Evolutionary conservation across 441 rosid species (phyloP).

Genomic region (Sinapis alba): DNA sequence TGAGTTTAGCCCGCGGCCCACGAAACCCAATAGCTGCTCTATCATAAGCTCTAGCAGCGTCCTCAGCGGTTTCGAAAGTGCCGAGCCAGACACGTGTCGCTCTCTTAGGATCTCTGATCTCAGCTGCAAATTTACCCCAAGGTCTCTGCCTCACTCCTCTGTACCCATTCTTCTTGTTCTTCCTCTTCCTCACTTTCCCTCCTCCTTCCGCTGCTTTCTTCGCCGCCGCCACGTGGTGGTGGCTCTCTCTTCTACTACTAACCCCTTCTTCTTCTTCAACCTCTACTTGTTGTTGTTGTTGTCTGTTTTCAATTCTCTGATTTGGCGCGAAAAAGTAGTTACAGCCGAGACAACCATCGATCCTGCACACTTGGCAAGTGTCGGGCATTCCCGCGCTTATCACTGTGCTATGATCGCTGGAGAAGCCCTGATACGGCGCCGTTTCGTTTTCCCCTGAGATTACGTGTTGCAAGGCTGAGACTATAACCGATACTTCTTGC

Average conservation of each 20-base stretch:
- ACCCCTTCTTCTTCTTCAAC: slow-evolving; percentile 19
- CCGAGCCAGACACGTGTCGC: slow-evolving; percentile 90
- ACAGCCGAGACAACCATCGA: slow-evolving; percentile 78
- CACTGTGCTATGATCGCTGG: slow-evolving; percentile 5
- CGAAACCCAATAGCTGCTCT: slow-evolving; percentile 86
- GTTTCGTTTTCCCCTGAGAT: slow-evolving; percentile 46
- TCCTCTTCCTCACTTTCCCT: slow-evolving; percentile 44
- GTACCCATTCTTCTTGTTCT: slow-evolving; percentile 62
- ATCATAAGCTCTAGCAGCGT: slow-evolving; percentile 88
- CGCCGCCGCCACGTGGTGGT: not conserved
- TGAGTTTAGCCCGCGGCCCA: slow-evolving; percentile 90
- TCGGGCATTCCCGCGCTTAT: slow-evolving; percentile 42
- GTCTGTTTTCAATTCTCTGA: slow-evolving; percentile 30
- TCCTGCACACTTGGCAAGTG: slow-evolving; percentile 64
- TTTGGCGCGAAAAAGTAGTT: slow-evolving; percentile 64
- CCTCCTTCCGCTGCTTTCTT: slow-evolving; percentile 31
- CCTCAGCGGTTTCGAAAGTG: slow-evolving; percentile 82
- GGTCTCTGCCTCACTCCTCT: slow-evolving; percentile 96
- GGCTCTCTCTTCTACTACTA: slow-evolving; percentile 19
- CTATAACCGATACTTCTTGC: slow-evolving; percentile 66
- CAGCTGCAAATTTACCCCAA: slow-evolving; percentile 98
- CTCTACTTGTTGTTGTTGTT: not conserved
- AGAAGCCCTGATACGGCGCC: slow-evolving; percentile 3
- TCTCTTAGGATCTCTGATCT: slow-evolving; percentile 78
- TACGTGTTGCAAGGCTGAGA: slow-evolving; percentile 59